These are phyloP conservation scores for Neofusicoccum laricinum DNA, from an alignment of 2,329 filamentous ascomycete genomes.

Conservation along the genomic window DNA sequence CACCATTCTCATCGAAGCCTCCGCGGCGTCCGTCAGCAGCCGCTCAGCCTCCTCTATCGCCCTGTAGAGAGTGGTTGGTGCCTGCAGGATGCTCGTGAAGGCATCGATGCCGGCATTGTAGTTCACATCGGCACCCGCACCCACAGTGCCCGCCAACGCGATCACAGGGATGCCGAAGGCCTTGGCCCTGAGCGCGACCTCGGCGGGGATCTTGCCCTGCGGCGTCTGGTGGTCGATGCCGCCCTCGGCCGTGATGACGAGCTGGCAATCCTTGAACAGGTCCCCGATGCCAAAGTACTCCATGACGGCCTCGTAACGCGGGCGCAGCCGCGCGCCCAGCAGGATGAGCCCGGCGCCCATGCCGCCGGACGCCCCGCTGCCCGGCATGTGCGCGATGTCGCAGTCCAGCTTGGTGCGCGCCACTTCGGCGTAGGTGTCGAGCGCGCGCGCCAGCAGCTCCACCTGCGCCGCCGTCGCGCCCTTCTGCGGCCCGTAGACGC, in stretches of 20 bases:
- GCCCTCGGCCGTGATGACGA: conserved; percentile 54
- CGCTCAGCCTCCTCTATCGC: conserved; percentile 34
- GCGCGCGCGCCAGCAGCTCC: conserved; percentile 40
- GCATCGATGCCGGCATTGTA: conserved; percentile 33
- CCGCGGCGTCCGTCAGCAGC: conserved; percentile 35
- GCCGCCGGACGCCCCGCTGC: conserved; percentile 53
- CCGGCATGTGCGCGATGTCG: conserved; percentile 41
- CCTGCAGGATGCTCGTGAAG: conserved; percentile 35
- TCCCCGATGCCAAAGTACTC: conserved; percentile 50
- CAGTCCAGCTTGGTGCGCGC: conserved; percentile 33
- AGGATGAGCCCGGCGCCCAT: conserved; percentile 52
- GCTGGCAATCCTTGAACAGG: conserved; percentile 48
- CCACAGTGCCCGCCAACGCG: conserved; percentile 30
- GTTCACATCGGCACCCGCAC: conserved; percentile 28
- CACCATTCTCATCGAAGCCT: conserved; percentile 37
- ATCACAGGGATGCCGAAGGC: conserved; percentile 47
- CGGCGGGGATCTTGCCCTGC: conserved; percentile 53
- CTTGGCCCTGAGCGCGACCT: conserved; percentile 50
- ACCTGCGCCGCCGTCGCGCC: conserved; percentile 47
- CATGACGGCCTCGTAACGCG: conserved; percentile 50
- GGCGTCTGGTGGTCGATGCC: conserved; percentile 53
- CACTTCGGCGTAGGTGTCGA: conserved; percentile 43
- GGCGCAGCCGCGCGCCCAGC: conserved; percentile 46
- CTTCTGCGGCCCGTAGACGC: conserved; percentile 53
- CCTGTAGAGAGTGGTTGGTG: conserved; percentile 32